Percentiles rank a stretch among this genome's conserved stretches.
Conservation (phyloP, 768 basidiomycete species). For the Tremella yokohamensis region DNA sequence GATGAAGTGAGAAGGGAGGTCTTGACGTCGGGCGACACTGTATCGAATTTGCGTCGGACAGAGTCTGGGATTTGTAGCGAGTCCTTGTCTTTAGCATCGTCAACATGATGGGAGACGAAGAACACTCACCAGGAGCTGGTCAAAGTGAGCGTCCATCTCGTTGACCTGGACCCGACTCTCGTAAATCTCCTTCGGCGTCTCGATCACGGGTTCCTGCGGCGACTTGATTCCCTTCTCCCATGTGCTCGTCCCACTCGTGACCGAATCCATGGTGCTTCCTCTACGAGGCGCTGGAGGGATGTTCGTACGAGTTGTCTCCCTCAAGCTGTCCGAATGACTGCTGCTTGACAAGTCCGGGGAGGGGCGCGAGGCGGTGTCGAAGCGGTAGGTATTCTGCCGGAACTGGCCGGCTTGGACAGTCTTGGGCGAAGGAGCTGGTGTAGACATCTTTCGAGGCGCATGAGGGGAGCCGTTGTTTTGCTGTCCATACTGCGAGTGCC, state of each 20-base stretch:
- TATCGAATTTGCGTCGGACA: slow-evolving; percentile 41
- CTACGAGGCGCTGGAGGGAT: no score
- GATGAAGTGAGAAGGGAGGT: slow-evolving; percentile 33
- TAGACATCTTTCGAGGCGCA: no score
- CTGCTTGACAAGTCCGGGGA: no score
- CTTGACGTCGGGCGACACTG: slow-evolving; percentile 40
- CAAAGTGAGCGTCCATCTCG: slow-evolving; percentile 34
- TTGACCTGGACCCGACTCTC: slow-evolving; percentile 2
- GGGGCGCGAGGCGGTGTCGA: no score
- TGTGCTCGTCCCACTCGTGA: slow-evolving; percentile 15
- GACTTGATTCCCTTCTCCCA: slow-evolving; percentile 23
- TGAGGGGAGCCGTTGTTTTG: no score
- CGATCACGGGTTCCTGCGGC: slow-evolving; percentile 19
- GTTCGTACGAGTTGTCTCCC: no score
- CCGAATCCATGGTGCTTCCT: no score
- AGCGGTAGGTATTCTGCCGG: no score
- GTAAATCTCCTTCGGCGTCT: slow-evolving; percentile 15
- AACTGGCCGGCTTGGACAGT: no score
- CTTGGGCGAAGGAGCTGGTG: no score
- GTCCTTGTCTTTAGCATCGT: slow-evolving; percentile 26
- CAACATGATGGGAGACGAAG: background rate
- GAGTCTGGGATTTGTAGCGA: slow-evolving; percentile 43
- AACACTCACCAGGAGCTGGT: slow-evolving; percentile 31
- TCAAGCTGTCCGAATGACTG: no score
- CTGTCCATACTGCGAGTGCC: no score